These are phyloP conservation scores for Lachancea sp. DNA, from an alignment of 805 yeast species.

Conservation along the genomic window DNA sequence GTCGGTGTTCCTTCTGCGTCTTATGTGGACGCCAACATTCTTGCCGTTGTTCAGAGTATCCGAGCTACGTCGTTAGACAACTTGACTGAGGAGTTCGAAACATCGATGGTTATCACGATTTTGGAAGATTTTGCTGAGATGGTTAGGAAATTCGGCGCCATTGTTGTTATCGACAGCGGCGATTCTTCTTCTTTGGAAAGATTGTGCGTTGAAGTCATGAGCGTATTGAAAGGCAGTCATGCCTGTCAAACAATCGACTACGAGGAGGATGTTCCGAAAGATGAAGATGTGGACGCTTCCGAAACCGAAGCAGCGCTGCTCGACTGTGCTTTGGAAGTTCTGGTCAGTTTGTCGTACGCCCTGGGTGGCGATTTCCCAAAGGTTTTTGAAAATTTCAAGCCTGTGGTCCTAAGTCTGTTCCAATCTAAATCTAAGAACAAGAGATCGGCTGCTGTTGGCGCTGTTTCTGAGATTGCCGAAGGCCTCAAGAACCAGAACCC, in stretches of 20 bases:
- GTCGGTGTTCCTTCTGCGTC: conserved; percentile 57
- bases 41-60: conserved; percentile 56
- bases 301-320: conserved; percentile 62
- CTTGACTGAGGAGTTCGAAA: conserved; percentile 75
- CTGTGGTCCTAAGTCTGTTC: conserved; percentile 49
- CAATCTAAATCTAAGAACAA: conserved; percentile 60
- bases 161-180: conserved; percentile 52
- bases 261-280: conserved; percentile 54
- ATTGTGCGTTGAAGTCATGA: conserved; percentile 65
- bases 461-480: conserved; percentile 79
- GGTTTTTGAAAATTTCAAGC: conserved; percentile 67
- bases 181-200: conserved; percentile 55
- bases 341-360: conserved; percentile 69
- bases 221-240: conserved; percentile 74
- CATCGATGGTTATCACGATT: conserved; percentile 70
- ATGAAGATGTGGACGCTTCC: conserved; percentile 49
- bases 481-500: conserved; percentile 66
- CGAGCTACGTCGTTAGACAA: conserved; percentile 58
- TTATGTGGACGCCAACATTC: conserved; percentile 51
- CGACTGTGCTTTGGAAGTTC: conserved; percentile 81
- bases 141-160: conserved; percentile 63
- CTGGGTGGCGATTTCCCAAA: conserved; percentile 72
- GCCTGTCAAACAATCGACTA: conserved; percentile 74
- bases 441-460: conserved; percentile 81
- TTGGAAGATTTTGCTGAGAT: conserved; percentile 69